Evolutionary conservation across 2,329 filamentous ascomycete species (phyloP), one percentile per base, ranked within the genome.

Genomic region (Magnaporthiopsis rhizophila): DNA sequence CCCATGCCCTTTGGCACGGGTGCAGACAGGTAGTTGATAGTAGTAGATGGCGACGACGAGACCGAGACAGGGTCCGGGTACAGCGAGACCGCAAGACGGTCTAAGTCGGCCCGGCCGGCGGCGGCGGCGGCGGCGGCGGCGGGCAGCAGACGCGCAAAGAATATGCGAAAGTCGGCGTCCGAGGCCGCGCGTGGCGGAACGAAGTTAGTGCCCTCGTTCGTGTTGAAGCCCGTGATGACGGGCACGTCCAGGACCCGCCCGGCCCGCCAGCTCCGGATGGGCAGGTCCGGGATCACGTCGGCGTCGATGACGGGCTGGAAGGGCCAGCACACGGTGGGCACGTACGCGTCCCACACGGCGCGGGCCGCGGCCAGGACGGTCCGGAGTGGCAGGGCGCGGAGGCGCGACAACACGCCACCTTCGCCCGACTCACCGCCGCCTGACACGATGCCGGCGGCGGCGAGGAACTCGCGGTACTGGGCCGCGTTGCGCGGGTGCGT

Each of bases 271-370:
- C 81, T 79, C n/a, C 80, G 76, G 15, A 88, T 78, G 3, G 88
- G 88, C 13, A 82, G 75, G 32, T 81, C 77, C 2, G 81, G 78
- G 63, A 91, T 85, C 18, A 87, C 73, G 15, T 83, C 80, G 4
- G 62, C 38, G 69, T 89, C 87, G 65, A 91, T 83, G 50, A 87
- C 84, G 9, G 88, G 88, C 69, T 90, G 89, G 75, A 90, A 91
- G 0, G 89, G 79, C 84, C 84, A 87, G 34, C 79, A 77, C 11
- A 86, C 74, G 9, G 74, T 76, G 3, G 70, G 67, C n/a, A 73
- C 71, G 69, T 81, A 80, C 59, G 72, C 72, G 12, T 73, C 67
- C 75, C 78, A 86, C 36, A 85, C 75, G 7, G 64, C 58, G 60
- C 76, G 72, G 8, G 77, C 79, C 13, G 83, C 83, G 1, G 66